These are phyloP conservation scores for Coix lacrymajobi DNA, from an alignment of 176 grass and related monocot species.

Conservation along the genomic window DNA sequence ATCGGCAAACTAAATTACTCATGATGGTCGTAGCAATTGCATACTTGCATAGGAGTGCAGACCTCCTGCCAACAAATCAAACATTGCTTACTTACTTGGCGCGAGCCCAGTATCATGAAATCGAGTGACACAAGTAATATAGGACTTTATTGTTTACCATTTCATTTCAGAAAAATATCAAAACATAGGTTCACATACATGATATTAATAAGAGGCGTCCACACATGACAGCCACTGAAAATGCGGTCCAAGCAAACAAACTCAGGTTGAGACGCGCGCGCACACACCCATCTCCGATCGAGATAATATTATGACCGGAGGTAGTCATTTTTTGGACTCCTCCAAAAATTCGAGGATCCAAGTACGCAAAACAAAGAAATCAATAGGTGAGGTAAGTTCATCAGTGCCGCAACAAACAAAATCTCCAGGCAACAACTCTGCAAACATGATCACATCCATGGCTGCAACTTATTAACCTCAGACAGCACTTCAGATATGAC, in stretches of 20 bases:
- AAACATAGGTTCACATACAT: slow-evolving; percentile 41
- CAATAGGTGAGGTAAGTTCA: slow-evolving; percentile 31
- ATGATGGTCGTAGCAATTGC: too few relatives aligned
- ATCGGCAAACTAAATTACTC: too few relatives aligned
- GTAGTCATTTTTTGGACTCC: slow-evolving; percentile 35
- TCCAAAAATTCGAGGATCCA: slow-evolving; percentile 57
- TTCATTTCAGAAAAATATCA: slow-evolving; percentile 22
- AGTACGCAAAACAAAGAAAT: slow-evolving; percentile 37
- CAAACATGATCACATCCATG: slow-evolving; percentile 56
- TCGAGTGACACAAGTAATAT: slow-evolving; percentile 1
- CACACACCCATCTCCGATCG: slow-evolving; percentile 38
- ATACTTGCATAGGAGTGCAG: neutral
- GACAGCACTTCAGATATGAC: slow-evolving; percentile 70
- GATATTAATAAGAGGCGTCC: slow-evolving; percentile 23
- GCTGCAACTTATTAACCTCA: slow-evolving; percentile 81
- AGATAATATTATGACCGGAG: slow-evolving; percentile 68
- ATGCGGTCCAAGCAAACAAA: slow-evolving; percentile 33
- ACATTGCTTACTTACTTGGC: neutral
- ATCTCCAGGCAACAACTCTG: slow-evolving; percentile 42
- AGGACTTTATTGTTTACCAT: slow-evolving; percentile 24
- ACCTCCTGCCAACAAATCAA: neutral
- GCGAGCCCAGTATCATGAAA: neutral
- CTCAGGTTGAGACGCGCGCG: slow-evolving; percentile 16
- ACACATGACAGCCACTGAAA: slow-evolving; percentile 30
- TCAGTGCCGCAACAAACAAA: slow-evolving; percentile 41